Base-by-base conservation (phyloP, 2,329 filamentous ascomycete species). In the Sarocladium oryzae region DNA sequence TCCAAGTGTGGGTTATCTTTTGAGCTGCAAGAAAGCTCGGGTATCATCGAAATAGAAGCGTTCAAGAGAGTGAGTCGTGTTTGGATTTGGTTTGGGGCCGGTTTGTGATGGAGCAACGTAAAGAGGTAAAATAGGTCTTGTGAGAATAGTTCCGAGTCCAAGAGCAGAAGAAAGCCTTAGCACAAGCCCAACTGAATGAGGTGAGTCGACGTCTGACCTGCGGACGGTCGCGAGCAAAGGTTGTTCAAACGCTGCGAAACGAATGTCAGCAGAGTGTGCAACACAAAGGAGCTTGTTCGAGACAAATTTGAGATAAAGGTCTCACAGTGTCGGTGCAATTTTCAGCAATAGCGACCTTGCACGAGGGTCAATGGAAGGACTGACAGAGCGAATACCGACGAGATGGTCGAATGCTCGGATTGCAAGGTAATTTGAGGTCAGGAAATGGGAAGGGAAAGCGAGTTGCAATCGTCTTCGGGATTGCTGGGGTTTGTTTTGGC, bases 141-240 rank as follows among this genome's bases (percentile, higher is more conserved):
- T 36, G 6, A 5, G 33, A 36, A n/a, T n/a, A 36, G 16, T n/a
- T n/a, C n/a, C n/a, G n/a, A n/a, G n/a, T n/a, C n/a, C n/a, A n/a
- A n/a, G n/a, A n/a, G n/a, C n/a, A n/a, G n/a, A n/a, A n/a, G n/a
- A n/a, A n/a, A n/a, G n/a, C n/a, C n/a, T n/a, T n/a, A n/a, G n/a
- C n/a, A n/a, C n/a, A n/a, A n/a, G n/a, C n/a, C n/a, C n/a, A n/a
- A n/a, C n/a, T n/a, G n/a, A n/a, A n/a, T n/a, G n/a, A 28, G 28
- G 43, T 48, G 43, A 48, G 30, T 49, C 46, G 46, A 49, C 32
- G 46, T 49, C 46, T 49, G 46, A 32, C 46, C 46, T 36, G 46
- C 46, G 32, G 32, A 49, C 46, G 30, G 26, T 49, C 46, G 32
- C 21, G 28, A 48, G 43, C 40, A 48, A 49, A 36, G 32, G 46